Evolutionary conservation across 1,139 yeast genomes (phyloP), one percentile per base, ranked within the genome.

Genomic region (Schizosaccharomyces versatilis): DNA sequence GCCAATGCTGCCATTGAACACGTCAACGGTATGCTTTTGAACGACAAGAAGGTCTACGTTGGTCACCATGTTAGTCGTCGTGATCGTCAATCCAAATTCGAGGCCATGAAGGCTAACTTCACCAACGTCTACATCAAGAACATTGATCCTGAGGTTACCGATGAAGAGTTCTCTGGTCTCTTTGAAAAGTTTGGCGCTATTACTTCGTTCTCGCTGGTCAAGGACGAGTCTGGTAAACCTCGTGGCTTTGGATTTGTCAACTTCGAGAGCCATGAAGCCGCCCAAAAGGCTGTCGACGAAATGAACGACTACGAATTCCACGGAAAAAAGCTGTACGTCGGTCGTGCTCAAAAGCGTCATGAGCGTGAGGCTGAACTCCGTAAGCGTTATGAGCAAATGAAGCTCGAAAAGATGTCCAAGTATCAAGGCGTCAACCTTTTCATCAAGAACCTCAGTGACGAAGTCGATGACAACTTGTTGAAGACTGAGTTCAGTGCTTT

Each of bases 341-440:
- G 96, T 65, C 85, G 98, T 74, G 98, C 98, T 64, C 98, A 90
- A 76, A 90, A 86, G 86, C 90, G 86, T 79, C 78, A 84, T 72
- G 98, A 90, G 78, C 88, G 98, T 76, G 73, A 81, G 69, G 95
- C 86, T 74, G 95, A 86, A 73, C 83, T 90, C 71, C 86, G 84
- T 78, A 83, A 81, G 73, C 94, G 85, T 74, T 82, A 85, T 75
- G 97, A 93, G 73, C 79, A 84, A 63, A 81, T 84, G 64, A 82
- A 95, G 71, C 77, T 83, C 69, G 97, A 90, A 75, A 85, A 85
- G 73, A 75, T 85, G 69, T 80, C 82, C 68, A 88, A 88, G 75
- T 88, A 84, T 77, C 96, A 88, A 75, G 97, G 97, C 70, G 95
- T 88, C 65, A 90, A 90, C 79, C 79, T 90, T 71, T 90, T 86